Evolutionary conservation across 345 rosid genomes (phyloP), one percentile per base, ranked within the genome.

Genomic region (Laguncularia racemosa): DNA sequence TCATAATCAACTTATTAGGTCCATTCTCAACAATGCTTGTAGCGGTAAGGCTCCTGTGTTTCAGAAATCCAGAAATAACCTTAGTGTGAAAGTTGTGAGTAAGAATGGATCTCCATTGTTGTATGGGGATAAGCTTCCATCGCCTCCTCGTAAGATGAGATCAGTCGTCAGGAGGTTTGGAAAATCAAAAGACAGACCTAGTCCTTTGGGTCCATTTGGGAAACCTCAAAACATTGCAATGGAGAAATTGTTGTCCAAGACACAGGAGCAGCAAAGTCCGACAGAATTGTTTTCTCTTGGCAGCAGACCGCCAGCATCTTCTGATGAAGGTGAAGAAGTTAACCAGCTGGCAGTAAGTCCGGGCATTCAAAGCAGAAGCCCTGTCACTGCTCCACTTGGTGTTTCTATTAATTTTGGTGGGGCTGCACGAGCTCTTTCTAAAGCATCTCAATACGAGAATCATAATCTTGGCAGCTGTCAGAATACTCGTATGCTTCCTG

Each of bases 311-410:
- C 96, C 87, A 0, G 56, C 74, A 52, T 91, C 98, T 5, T 92
- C 82, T 50, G 99, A 92, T 66, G 99, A 89, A 16, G 99, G 96
- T 14, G 97, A 92, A 71, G 99, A 89, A 74, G 98, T 89, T 52
- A 97, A 92, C 76, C 97, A 92, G 75, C 33, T 62, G 19, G 81
- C 91, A 1, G 89, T 64, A 53, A 86, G 95, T 69, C 88, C 88
- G 3, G 79, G 91, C 28, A 76, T 84, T 38, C 95, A 86, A 73
- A 89, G 95, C 50, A 71, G 76, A 67, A 83, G 88, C 53, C 80
- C 91, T 0, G 86, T 89, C 5, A 92, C 96, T 56, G 91, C 96
- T 62, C 96, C 97, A 17, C 65, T 89, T 23, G 97, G 98, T 52
- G 70, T 92, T 53, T 80, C 70, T 13, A 52, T 84, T 60, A 83